Conservation (phyloP, 208 protist genomes). For the Leishmania guyanensis region DNA sequence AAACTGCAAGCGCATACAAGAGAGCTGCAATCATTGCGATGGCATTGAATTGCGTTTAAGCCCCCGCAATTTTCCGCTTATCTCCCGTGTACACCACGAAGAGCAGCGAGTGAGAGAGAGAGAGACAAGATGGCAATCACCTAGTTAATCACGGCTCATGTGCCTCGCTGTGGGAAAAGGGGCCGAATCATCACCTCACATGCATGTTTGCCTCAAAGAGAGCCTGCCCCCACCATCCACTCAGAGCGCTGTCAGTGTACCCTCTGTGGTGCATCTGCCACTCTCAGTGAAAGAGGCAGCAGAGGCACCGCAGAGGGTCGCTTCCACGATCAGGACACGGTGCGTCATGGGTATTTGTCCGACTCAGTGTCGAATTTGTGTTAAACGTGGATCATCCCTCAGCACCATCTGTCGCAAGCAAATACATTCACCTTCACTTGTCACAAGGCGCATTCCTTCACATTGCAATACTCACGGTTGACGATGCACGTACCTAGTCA, state of each 20-base stretch:
- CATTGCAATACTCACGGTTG: neutral
- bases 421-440: neutral
- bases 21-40: neutral
- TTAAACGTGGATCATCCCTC: constrained; percentile 38
- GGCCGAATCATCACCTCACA: neutral
- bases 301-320: constrained; percentile 6
- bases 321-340: constrained; percentile 35
- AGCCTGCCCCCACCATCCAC: neutral
- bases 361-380: constrained; percentile 52
- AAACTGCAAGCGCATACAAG: neutral
- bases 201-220: neutral
- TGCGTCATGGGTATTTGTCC: constrained; percentile 35
- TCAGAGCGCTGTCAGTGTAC: neutral
- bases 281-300: neutral
- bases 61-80: neutral
- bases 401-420: neutral
- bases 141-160: neutral
- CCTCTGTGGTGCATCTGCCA: neutral
- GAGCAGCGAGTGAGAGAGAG: neutral
- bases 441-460: neutral
- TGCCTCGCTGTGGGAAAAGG: neutral
- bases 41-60: neutral
- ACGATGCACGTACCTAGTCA: constrained; percentile 11
- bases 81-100: neutral
- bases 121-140: neutral